Evolutionary conservation across 2,329 filamentous ascomycete species (phyloP).

Genomic region (Chaetomiaceae sp.): DNA sequence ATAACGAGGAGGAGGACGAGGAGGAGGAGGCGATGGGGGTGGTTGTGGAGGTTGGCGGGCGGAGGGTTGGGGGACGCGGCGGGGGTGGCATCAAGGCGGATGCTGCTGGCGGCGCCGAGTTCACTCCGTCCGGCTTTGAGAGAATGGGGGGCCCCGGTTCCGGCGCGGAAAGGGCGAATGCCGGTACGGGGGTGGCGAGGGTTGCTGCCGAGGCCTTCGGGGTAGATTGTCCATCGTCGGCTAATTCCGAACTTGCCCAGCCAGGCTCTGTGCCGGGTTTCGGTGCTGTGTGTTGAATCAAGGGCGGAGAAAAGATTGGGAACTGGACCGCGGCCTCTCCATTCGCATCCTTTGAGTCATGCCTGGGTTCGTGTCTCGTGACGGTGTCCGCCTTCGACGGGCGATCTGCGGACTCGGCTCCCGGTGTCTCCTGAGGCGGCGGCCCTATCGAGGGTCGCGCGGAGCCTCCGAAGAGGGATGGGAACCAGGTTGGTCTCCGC

Average conservation of each 20-base stretch:
- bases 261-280: slow-evolving; percentile 16
- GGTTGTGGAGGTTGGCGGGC: neutral
- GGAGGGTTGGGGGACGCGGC: slow-evolving; percentile 27
- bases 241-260: too few relatives aligned
- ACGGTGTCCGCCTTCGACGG: slow-evolving; percentile 12
- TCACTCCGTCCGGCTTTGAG: neutral
- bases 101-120: neutral
- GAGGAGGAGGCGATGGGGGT: slow-evolving; percentile 20
- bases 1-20: too few relatives aligned
- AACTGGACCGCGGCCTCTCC: neutral
- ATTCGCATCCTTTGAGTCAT: neutral
- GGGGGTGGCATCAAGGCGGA: slow-evolving; percentile 30
- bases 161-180: slow-evolving; percentile 41
- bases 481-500: slow-evolving; percentile 48
- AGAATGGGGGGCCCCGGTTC: neutral
- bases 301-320: slow-evolving; percentile 22
- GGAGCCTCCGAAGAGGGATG: slow-evolving; percentile 34
- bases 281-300: slow-evolving; percentile 18
- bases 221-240: slow-evolving; percentile 40
- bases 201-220: slow-evolving; percentile 43
- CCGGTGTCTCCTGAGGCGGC: slow-evolving; percentile 9
- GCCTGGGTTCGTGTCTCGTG: neutral
- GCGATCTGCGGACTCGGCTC: slow-evolving; percentile 2
- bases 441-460: slow-evolving; percentile 17
- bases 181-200: slow-evolving; percentile 37